Conservation (phyloP, 148 eudicot species). For the Tetragonia tetragonoides region DNA sequence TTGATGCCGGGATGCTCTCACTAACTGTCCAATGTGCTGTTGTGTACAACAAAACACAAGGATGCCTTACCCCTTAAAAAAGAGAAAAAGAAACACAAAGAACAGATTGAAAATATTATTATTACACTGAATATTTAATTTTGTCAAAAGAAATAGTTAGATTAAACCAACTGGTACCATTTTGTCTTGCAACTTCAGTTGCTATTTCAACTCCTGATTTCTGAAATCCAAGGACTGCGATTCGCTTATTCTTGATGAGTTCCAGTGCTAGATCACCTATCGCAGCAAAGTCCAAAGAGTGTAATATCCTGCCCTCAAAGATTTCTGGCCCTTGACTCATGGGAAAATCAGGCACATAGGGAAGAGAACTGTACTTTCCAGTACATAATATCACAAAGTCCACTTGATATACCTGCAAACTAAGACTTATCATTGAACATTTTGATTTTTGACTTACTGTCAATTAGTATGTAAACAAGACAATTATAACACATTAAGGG, state of each 20-base stretch:
- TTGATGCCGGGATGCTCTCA: conserved; percentile 14
- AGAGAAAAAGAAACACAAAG: conserved; percentile 27
- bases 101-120: conserved; percentile 10
- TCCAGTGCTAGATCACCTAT: conserved; percentile 20
- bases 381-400: conserved; percentile 35
- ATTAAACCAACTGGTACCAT: conserved; percentile 11
- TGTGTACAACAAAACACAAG: conserved; percentile 29
- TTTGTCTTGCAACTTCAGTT: conserved; percentile 24
- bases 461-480: too few species aligned
- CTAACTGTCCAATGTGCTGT: conserved; percentile 35
- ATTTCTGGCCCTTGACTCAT: conserved; percentile 22
- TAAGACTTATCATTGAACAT: neutral
- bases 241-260: conserved; percentile 11
- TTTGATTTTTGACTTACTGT: too few species aligned
- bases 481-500: too few species aligned
- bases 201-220: conserved; percentile 39
- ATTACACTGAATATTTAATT: too few species aligned
- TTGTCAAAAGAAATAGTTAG: neutral
- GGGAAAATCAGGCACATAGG: conserved; percentile 24
- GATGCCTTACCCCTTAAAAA: too few species aligned
- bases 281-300: conserved; percentile 32
- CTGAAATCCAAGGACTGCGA: conserved; percentile 34
- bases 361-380: conserved; percentile 18
- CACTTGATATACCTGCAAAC: conserved; percentile 25
- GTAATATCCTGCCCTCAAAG: conserved; percentile 30